Base-by-base conservation (phyloP, 2,329 filamentous ascomycete genomes). In the Aspergillus awamori region DNA sequence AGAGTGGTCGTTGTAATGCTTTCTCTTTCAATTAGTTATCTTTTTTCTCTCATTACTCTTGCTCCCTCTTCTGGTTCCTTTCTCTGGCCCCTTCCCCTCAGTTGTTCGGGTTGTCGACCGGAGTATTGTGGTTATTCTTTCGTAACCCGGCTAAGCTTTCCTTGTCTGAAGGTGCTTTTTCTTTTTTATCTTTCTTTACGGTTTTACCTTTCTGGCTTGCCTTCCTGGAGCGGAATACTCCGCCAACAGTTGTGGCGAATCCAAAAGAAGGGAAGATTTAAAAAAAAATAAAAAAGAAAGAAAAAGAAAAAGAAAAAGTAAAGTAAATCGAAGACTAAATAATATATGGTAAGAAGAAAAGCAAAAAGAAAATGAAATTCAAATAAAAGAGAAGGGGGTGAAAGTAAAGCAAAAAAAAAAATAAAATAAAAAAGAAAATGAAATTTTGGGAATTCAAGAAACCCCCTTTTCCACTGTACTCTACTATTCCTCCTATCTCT, bases 141-240 rank as follows among this genome's bases (percentile, higher is more conserved):
- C 56, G 48, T 57, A 57, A 57, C 56, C 62, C 65, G 65, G 67
- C 64, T 68, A 69, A 69, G 66, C 65, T 68, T 69, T 69, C 67
- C 67, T 62, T 65, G 63, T 67, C 58, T 60, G 60, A 55, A 22
- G 28, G 48, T 51, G 43, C 36, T 52, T 52, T 51, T 36, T 36
- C 11, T 36, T 36, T 33, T 33, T 15, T 13, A 13, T 45, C 17
- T 5, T 22, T 24, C 28, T 53, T 53, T 58, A 47, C 55, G 45
- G 52, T 57, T 61, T 54, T 24, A 15, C 15, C 38, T 59, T 33
- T 54, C 54, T 61, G 43, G 38, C 53, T 30, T 48, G 26, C 54
- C 39, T 60, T 41, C 53, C 30, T 60, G 49, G 52, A 53, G 59
- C 65, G 63, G 65, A 61, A 60, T 51, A 60, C 61, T 65, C 65